Conservation (phyloP, 2,329 filamentous ascomycete genomes). For the Pleoardoris graminearum region DNA sequence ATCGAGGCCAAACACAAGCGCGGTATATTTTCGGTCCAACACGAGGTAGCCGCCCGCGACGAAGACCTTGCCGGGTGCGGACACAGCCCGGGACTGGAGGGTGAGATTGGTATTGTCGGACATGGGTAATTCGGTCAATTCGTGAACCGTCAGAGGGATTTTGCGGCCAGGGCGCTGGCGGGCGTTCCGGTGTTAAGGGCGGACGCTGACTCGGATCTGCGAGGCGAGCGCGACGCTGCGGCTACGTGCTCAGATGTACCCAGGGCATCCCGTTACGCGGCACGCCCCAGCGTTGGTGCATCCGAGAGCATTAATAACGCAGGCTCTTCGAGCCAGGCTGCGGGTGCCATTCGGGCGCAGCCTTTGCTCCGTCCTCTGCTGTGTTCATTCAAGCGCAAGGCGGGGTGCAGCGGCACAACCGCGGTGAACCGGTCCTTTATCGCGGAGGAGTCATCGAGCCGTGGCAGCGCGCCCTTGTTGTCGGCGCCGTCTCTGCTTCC, state of each 20-base stretch:
- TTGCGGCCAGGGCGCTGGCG: neutral
- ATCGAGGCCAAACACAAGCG: constrained; percentile 67
- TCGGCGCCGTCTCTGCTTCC: constrained; percentile 5
- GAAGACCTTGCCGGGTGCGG: constrained; percentile 94
- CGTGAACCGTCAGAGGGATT: constrained; percentile 6
- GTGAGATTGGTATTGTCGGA: constrained; percentile 41
- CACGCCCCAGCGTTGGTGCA: constrained; percentile 7
- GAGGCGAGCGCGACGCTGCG: neutral
- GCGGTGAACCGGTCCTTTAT: constrained; percentile 28
- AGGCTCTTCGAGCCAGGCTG: constrained; percentile 12
- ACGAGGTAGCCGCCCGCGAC: constrained; percentile 94
- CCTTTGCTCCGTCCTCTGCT: constrained; percentile 11
- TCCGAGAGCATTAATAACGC: constrained; percentile 11
- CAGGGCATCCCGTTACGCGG: neutral
- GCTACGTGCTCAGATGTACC: constrained; percentile 1
- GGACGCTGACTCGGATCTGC: neutral
- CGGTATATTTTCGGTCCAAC: constrained; percentile 83
- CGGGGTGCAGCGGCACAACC: constrained; percentile 29
- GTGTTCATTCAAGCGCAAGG: constrained; percentile 17
- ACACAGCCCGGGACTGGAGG: constrained; percentile 57
- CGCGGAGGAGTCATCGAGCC: constrained; percentile 20
- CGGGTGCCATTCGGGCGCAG: neutral
- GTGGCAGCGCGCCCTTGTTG: constrained; percentile 8
- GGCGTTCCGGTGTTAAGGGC: neutral
- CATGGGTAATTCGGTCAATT: constrained; percentile 17